Percentiles rank a stretch among this genome's conserved stretches.
Conservation (phyloP, 2,329 filamentous ascomycete species). For the Tolypocladium paradoxum region DNA sequence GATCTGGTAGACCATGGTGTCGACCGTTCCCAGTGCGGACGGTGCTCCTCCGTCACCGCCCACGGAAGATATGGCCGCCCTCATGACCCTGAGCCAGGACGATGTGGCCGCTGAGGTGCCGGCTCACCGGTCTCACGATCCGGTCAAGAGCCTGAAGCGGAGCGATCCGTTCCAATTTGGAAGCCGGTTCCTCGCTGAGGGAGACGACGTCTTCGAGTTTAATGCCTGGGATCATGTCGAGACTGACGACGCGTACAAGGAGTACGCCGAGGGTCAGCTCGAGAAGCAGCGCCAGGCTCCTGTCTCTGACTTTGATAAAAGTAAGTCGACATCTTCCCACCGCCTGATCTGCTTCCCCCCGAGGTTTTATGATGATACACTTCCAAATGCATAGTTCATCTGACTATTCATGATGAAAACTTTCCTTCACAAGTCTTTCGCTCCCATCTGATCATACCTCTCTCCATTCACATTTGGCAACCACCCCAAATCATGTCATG, state of each 20-base stretch:
- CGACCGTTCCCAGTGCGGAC: background rate
- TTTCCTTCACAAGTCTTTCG: slow-evolving; percentile 51
- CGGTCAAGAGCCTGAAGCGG: slow-evolving; percentile 67
- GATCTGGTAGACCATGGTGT: background rate
- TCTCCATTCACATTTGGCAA: slow-evolving; percentile 1
- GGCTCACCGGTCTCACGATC: slow-evolving; percentile 60
- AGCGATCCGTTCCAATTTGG: slow-evolving; percentile 94
- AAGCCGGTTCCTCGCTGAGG: slow-evolving; percentile 70
- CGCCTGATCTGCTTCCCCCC: slow-evolving; percentile 2
- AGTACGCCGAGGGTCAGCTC: slow-evolving; percentile 78
- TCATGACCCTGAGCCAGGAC: slow-evolving; percentile 6
- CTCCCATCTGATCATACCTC: slow-evolving; percentile 53
- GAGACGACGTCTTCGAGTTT: slow-evolving; percentile 89
- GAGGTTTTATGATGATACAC: slow-evolving; percentile 45
- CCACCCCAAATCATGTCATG: too few relatives aligned
- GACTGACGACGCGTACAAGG: slow-evolving; percentile 78
- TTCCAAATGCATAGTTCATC: slow-evolving; percentile 59
- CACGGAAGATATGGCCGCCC: slow-evolving; percentile 13
- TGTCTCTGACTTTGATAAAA: slow-evolving; percentile 87
- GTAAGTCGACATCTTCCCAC: slow-evolving; percentile 32
- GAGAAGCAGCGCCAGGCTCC: slow-evolving; percentile 74
- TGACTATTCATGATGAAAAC: slow-evolving; percentile 55
- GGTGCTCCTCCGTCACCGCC: slow-evolving; percentile 2
- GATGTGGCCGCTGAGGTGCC: slow-evolving; percentile 24
- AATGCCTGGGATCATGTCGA: slow-evolving; percentile 99